Evolutionary conservation across 148 eudicot genomes (phyloP), one percentile per base, ranked within the genome.

Genomic region (Diospyros kaki): DNA sequence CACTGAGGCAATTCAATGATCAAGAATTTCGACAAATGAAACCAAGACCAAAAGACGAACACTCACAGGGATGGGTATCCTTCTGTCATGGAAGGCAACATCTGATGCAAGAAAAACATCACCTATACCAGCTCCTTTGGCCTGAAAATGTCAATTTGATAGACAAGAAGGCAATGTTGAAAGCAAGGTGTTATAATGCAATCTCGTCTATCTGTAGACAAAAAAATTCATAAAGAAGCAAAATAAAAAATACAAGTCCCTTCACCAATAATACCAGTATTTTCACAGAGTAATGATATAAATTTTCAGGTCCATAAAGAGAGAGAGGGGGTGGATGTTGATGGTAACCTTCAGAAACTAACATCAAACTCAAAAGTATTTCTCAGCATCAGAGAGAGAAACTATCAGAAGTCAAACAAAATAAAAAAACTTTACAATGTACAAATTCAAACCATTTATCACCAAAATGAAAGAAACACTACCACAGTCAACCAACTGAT

Each of bases 21-120:
- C 9, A 58, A 75, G 43, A 46, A 62, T 69, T 41, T 40, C 18
- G 28, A 28, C 28, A 28, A 28, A 28, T 28, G 28, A 28, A 28
- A 28, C 28, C 28, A 28, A 28, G 28, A 28, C 28, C 28, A 28
- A 28, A 28, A 28, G 28, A 28, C 12, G 28, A 17, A 42, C 45
- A 77, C 96, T 89, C 85, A 95, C 98, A 74, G 97, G 98, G 71
- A 95, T 89, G 10, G 98, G 97, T 77, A 90, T 95, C 85, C 98
- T 89, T 74, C 98, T 84, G 61, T 95, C 98, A 77, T 95, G 98
- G 82, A 95, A 95, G 54, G 97, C 93, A 74, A 95, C 83, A 15
- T 92, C 92, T 56, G 97, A 86, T 71, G 87, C 97, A 80, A 92
- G 86, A 74, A 75, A 92, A 61, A 95, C 89, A 85, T 95, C 97